These are phyloP conservation scores for Candida nemodendra DNA, from an alignment of 805 yeast genomes.

Conservation along the genomic window DNA sequence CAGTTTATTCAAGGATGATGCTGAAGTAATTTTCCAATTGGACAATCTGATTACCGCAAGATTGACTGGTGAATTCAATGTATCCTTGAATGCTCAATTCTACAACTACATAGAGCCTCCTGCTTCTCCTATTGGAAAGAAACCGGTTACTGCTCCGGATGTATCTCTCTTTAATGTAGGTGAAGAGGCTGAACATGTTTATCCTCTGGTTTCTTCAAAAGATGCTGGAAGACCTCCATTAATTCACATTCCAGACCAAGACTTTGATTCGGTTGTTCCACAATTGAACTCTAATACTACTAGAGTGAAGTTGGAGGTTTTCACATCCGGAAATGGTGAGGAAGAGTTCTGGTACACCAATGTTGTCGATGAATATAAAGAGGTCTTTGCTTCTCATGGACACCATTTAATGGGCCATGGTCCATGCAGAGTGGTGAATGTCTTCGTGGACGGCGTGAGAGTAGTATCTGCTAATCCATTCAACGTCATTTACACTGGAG, in stretches of 20 bases:
- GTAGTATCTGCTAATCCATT: conserved; percentile 65
- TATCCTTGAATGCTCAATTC: conserved; percentile 50
- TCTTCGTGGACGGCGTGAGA: conserved; percentile 56
- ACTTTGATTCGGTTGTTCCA: conserved; percentile 42
- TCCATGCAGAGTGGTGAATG: conserved; percentile 65
- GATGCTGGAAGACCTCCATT: conserved; percentile 40
- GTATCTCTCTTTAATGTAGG: conserved; percentile 28
- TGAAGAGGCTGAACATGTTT: conserved; percentile 39
- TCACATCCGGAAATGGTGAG: conserved; percentile 70
- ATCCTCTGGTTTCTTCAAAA: conserved; percentile 35
- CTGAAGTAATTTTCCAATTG: conserved; percentile 53
- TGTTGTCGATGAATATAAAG: conserved; percentile 44
- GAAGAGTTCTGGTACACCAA: conserved; percentile 87
- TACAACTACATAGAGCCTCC: conserved; percentile 34
- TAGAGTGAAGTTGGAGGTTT: conserved; percentile 54
- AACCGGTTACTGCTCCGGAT: background rate
- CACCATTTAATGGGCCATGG: conserved; percentile 58
- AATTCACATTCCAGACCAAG: conserved; percentile 43
- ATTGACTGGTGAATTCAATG: conserved; percentile 60
- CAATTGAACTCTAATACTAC: conserved; percentile 54
- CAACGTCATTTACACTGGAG: conserved; percentile 79
- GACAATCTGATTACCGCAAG: conserved; percentile 58
- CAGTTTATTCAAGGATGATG: conserved; percentile 44
- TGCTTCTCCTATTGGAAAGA: conserved; percentile 6
- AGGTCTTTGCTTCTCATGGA: conserved; percentile 39